Percentiles rank a stretch among this genome's conserved stretches.
Conservation (phyloP, 495 filamentous ascomycete species). For the Darksidea phi region DNA sequence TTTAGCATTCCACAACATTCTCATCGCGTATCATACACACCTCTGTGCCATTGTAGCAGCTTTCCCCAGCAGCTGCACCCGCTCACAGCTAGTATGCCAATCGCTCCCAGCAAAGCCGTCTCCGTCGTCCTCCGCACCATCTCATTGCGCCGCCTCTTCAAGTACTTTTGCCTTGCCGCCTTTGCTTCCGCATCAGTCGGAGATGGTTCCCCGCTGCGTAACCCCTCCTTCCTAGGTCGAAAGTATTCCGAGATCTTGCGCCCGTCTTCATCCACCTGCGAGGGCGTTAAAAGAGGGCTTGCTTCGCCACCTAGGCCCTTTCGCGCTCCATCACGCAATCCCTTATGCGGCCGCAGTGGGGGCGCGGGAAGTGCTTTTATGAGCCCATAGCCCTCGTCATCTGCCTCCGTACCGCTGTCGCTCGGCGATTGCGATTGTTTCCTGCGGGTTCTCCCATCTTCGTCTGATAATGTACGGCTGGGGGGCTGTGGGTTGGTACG, state of each 20-base stretch:
- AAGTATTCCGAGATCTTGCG: conserved; percentile 37
- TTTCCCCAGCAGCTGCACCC: conserved; percentile 36
- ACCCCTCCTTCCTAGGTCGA: conserved; percentile 9
- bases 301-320: conserved; percentile 38
- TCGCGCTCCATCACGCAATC: conserved; percentile 52
- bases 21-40: conserved; percentile 11
- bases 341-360: conserved; percentile 67
- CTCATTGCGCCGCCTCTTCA: conserved; percentile 39
- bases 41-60: conserved; percentile 37
- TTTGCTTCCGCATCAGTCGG: conserved; percentile 33
- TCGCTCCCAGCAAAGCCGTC: conserved; percentile 36
- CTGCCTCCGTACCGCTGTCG: conserved; percentile 88
- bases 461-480: conserved; percentile 16
- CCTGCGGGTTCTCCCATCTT: conserved; percentile 25
- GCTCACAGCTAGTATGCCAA: conserved; percentile 34
- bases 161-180: conserved; percentile 36
- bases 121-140: conserved; percentile 40
- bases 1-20: conserved; percentile 1
- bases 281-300: conserved; percentile 61
- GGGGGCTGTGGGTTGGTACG: conserved; percentile 12
- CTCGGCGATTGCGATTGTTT: conserved; percentile 51
- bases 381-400: conserved; percentile 73
- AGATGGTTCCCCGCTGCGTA: conserved; percentile 8
- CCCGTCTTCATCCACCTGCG: conserved; percentile 57
- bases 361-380: conserved; percentile 80